Evolutionary conservation across 108 stramenopile genomes (phyloP), one percentile per base, ranked within the genome.

Genomic region (Pseudonitzschia multiseries): DNA sequence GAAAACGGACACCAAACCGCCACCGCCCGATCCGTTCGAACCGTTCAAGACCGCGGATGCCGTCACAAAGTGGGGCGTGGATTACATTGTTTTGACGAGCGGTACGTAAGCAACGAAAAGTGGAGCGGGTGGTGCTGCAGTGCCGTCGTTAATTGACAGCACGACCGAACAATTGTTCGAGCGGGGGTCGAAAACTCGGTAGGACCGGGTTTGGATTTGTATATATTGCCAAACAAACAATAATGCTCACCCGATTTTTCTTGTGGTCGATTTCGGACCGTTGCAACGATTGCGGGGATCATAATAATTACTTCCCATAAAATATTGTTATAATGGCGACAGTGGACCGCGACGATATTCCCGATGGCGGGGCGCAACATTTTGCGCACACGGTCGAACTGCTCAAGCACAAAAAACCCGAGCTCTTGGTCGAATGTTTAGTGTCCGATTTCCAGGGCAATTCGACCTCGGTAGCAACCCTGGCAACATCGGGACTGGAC

Each of bases 31-130:
- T 83, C 94, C 96, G 8, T 84, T 93, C 69, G 99, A 99, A 83
- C 99, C 99, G 9, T 90, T 93, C 79, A 95, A 97, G 80, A 91
- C 90, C 12, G 96, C 98, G 17, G 90, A 92, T 62, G 98, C 97
- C 0, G 91, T 98, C 3, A 69, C 86, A 15, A 71, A 94, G 51
- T 99, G 99, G 99, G 98, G 98, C 21, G 91, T 99, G 8, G 93
- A 96, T 72, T 99, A 99, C 73, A 96, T 99, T 50, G 99, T 99
- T 14, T 73, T 99, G 68, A 99, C 99, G 2, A 91, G 89, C 24
- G 93, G 57, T 59, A 59, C 15, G 57, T 59, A 15, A 5, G 13
- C 46, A 5, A 36, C 36, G n/a, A n/a, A n/a, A n/a, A n/a, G n/a
- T n/a, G n/a, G n/a, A n/a, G n/a, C 6, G 36, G 2, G 6, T 36